phyloP scores from a whole-genome alignment of 306 rosid genomes.

The Psophocarpus tetragonolobus region DNA sequence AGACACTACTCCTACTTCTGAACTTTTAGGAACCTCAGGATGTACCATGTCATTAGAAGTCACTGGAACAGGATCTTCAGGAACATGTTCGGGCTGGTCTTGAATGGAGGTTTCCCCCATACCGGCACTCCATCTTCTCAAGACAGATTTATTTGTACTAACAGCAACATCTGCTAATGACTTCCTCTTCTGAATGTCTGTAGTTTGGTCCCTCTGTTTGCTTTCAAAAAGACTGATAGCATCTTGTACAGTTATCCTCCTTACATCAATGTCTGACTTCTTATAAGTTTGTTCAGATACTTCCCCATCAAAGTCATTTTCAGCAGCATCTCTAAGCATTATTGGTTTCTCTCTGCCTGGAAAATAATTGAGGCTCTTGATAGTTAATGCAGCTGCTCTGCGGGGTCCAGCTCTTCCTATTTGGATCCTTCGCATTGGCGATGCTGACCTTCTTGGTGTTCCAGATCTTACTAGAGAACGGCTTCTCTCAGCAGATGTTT shows the following conservation, averaged over 20 bases:
- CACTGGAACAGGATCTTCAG: conserved; percentile 50
- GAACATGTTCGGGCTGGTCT: conserved; percentile 51
- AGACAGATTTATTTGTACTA: conserved; percentile 75
- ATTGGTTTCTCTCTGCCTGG: conserved; percentile 64
- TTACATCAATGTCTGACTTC: conserved; percentile 70
- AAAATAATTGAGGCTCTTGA: conserved; percentile 77
- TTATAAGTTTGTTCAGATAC: conserved; percentile 54
- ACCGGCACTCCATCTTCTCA: conserved; percentile 98
- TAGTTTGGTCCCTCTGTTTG: conserved; percentile 71
- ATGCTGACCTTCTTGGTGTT: conserved; percentile 87
- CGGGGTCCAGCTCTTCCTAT: conserved; percentile 90
- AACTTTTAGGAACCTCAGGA: conserved; percentile 37
- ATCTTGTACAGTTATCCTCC: conserved; percentile 91
- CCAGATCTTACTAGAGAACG: conserved; percentile 73
- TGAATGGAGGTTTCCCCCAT: conserved; percentile 68
- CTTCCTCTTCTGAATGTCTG: conserved; percentile 63
- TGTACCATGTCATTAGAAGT: conserved; percentile 44
- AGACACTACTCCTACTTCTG: conserved; percentile 46
- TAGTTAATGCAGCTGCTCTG: conserved; percentile 82
- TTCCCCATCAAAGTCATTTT: conserved; percentile 65
- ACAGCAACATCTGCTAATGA: conserved; percentile 61
- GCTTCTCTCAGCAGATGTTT: conserved; percentile 76
- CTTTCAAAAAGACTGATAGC: conserved; percentile 93
- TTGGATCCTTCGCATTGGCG: conserved; percentile 96
- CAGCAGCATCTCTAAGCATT: conserved; percentile 52